Conservation (phyloP, 2,329 filamentous ascomycete genomes). For the Aspergillus unguis region DNA sequence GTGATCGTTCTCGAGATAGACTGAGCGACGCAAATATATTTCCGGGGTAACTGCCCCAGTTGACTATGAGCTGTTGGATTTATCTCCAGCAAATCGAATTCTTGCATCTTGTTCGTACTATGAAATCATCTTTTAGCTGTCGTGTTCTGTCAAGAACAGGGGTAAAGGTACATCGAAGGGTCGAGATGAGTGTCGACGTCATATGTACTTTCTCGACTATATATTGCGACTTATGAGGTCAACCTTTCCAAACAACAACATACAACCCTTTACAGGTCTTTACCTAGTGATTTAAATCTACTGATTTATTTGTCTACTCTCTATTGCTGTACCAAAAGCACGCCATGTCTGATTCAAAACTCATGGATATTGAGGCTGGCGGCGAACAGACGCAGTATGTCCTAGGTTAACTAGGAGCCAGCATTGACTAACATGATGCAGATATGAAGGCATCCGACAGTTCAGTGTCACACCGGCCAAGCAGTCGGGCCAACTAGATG, state of each 20-base stretch:
- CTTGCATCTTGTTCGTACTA: no score
- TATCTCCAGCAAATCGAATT: no score
- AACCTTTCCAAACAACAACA: neutral
- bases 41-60: no score
- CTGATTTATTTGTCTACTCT: neutral
- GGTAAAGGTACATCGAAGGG: neutral
- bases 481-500: constrained; percentile 55
- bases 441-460: constrained; percentile 58
- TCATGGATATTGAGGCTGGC: constrained; percentile 59
- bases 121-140: no score
- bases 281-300: neutral
- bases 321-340: neutral
- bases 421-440: constrained; percentile 20
- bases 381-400: constrained; percentile 58
- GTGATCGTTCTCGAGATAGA: no score
- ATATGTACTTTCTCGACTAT: neutral
- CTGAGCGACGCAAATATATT: no score
- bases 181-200: constrained; percentile 1
- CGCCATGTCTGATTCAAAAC: constrained; percentile 48
- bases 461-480: constrained; percentile 51
- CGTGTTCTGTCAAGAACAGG: no score
- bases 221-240: neutral
- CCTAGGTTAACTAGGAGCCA: neutral
- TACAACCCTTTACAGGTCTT: neutral
- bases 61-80: no score